Conservation (phyloP, 2,329 filamentous ascomycete species). For the Claviceps lovelessii region DNA sequence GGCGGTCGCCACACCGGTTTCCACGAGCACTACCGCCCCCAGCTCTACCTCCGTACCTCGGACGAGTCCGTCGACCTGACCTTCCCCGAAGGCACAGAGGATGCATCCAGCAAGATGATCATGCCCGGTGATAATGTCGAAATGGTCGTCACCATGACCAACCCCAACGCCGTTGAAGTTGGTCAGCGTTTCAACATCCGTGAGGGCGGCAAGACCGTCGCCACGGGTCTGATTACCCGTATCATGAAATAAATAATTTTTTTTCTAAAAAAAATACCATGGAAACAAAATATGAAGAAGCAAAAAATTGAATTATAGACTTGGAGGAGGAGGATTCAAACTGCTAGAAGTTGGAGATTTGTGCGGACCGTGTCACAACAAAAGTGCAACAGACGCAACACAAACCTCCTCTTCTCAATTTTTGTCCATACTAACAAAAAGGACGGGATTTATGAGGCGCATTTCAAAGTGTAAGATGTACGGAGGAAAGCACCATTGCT, state of each 20-base stretch:
- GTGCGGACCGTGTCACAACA: not conserved
- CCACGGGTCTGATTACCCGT: slow-evolving; percentile 68
- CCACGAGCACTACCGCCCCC: slow-evolving; percentile 88
- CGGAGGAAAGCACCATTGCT: slow-evolving; percentile 7
- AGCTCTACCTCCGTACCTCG: slow-evolving; percentile 89
- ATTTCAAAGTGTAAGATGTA: slow-evolving; percentile 4
- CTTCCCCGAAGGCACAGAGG: slow-evolving; percentile 74
- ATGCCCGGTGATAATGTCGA: slow-evolving; percentile 99
- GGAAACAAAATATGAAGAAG: too few species aligned
- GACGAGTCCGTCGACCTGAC: slow-evolving; percentile 64
- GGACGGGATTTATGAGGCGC: not conserved
- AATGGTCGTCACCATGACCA: slow-evolving; percentile 78
- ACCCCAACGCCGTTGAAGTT: slow-evolving; percentile 74
- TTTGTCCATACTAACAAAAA: slow-evolving; percentile 1
- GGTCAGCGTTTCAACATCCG: slow-evolving; percentile 97
- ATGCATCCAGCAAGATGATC: slow-evolving; percentile 62
- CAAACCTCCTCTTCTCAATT: not conserved
- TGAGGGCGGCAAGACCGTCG: slow-evolving; percentile 84
- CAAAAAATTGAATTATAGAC: not conserved
- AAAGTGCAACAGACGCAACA: not conserved
- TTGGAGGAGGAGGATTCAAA: not conserved
- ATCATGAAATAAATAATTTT: slow-evolving; percentile 40
- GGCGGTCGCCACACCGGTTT: slow-evolving; percentile 95
- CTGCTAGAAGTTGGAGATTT: not conserved
- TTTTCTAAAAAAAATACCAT: too few species aligned